Base-by-base conservation (phyloP, 345 rosid species). In the Trapa bicornis region DNA sequence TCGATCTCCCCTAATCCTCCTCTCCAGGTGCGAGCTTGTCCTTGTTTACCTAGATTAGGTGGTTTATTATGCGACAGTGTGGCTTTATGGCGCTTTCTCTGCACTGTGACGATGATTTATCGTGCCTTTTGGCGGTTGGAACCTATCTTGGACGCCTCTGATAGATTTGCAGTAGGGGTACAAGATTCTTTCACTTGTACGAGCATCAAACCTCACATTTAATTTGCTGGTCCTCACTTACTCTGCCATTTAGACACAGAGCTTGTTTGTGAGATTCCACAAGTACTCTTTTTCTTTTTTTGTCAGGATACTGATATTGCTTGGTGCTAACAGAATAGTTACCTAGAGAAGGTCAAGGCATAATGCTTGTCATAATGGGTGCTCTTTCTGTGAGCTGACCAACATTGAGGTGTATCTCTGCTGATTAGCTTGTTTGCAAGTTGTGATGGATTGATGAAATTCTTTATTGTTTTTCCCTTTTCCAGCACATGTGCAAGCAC, bases 1-100 rank as follows among this genome's bases (percentile, higher is more conserved):
- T 78, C 83, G 80, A 77, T 83, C 74, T 74, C 83, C 37, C 85
- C 89, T 7, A 77, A 45, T 32, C 92, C 83, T 64, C 85, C 88
- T 71, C 61, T 84, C 43, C 71, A 88, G 92, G 97, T 89, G 61
- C 73, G 70, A 47, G 47, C 53, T 42, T 2, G 17, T 3, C 3
- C 63, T 52, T 32, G 16, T 47, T 6, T 71, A n/a, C 16, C 29
- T 70, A 4, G 43, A 41, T 41, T 3, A 3, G 43, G 43, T 41
- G 7, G 9, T 1, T 64, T 42, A 45, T 45, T 45, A 2, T 41
- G 43, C 48, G 48, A 11, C 48, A 45, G 37, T 17, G 47, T 50
- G 29, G 14, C 35, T 48, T 15, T n/a, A 16, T 54, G 35, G 32
- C 33, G 32, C 17, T 37, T 42, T 12, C 38, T 41, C 43, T 32